These are phyloP conservation scores for Phytopythium boreale DNA, from an alignment of 352 stramenopile species.

Conservation along the genomic window DNA sequence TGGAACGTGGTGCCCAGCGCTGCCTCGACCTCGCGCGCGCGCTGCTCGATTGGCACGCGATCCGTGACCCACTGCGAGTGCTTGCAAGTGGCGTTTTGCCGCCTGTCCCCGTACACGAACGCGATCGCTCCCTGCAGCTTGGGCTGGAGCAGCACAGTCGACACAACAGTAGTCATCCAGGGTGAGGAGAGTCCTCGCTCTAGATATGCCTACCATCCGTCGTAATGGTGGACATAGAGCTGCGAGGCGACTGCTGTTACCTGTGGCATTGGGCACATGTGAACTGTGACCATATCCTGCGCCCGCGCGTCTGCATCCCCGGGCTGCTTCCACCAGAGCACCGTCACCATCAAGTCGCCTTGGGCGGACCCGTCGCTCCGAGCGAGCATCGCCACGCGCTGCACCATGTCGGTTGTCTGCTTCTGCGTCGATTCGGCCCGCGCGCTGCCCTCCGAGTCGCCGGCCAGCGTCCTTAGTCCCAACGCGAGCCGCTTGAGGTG, in stretches of 20 bases:
- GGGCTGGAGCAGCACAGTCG: constrained; percentile 9
- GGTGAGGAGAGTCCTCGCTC: background rate
- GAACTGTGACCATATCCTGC: constrained; percentile 35
- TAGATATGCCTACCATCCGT: background rate
- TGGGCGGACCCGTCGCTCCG: background rate
- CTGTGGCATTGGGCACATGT: constrained; percentile 55
- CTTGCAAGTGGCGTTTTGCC: constrained; percentile 53
- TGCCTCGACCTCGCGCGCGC: constrained; percentile 20
- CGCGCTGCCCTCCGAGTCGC: background rate
- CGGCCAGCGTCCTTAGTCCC: constrained; percentile 19
- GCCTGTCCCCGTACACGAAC: constrained; percentile 44
- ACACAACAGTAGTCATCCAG: background rate
- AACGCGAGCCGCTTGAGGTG: constrained; percentile 45
- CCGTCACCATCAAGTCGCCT: constrained; percentile 60
- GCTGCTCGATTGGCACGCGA: constrained; percentile 42
- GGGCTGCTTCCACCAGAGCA: constrained; percentile 45
- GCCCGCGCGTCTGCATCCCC: background rate
- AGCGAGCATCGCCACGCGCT: background rate
- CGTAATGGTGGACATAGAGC: no score
- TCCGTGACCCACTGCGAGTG: constrained; percentile 71
- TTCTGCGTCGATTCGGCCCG: constrained; percentile 5
- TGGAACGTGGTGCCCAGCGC: constrained; percentile 28
- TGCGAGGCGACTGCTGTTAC: background rate
- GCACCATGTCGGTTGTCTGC: constrained; percentile 15
- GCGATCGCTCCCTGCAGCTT: constrained; percentile 35